These are phyloP conservation scores for Bondarzewia mesenterica DNA, from an alignment of 1,284 basidiomycete genomes.

Conservation along the genomic window DNA sequence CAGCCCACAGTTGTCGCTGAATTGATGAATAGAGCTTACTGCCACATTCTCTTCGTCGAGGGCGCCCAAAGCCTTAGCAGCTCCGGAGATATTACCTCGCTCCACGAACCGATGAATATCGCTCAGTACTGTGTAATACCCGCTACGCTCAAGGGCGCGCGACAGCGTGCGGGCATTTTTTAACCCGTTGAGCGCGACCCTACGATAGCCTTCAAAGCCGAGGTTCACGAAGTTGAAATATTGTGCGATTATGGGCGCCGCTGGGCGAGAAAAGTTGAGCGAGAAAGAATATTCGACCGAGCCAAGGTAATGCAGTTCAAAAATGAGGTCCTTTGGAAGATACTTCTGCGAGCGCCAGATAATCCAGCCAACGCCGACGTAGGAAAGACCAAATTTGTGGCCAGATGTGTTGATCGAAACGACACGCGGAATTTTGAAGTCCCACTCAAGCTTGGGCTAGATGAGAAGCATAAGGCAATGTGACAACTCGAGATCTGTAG, in stretches of 20 bases:
- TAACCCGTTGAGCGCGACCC: slow-evolving; percentile 69
- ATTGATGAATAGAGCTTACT: too few relatives aligned
- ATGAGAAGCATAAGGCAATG: slow-evolving; percentile 9
- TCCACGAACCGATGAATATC: slow-evolving; percentile 50
- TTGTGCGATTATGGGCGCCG: slow-evolving; percentile 85
- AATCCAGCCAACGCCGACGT: slow-evolving; percentile 87
- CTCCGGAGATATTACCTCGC: slow-evolving; percentile 21
- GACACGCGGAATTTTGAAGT: slow-evolving; percentile 82
- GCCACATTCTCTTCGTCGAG: slow-evolving; percentile 47
- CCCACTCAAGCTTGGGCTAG: slow-evolving; percentile 75
- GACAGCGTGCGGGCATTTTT: slow-evolving; percentile 82
- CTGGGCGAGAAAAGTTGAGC: slow-evolving; percentile 91
- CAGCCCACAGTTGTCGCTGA: too few relatives aligned
- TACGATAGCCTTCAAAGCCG: slow-evolving; percentile 76
- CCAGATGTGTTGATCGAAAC: slow-evolving; percentile 85
- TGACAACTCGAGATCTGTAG: slow-evolving; percentile 2
- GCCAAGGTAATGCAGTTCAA: slow-evolving; percentile 81
- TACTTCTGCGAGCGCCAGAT: slow-evolving; percentile 73
- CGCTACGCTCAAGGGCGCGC: slow-evolving; percentile 76
- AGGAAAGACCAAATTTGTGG: slow-evolving; percentile 85
- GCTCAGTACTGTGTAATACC: slow-evolving; percentile 69
- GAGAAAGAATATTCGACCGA: slow-evolving; percentile 72
- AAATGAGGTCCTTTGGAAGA: slow-evolving; percentile 85
- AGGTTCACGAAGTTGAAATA: slow-evolving; percentile 89
- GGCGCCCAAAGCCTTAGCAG: slow-evolving; percentile 26